Conservation (phyloP, 2,329 filamentous ascomycete species). For the Penicillium glabrum region DNA sequence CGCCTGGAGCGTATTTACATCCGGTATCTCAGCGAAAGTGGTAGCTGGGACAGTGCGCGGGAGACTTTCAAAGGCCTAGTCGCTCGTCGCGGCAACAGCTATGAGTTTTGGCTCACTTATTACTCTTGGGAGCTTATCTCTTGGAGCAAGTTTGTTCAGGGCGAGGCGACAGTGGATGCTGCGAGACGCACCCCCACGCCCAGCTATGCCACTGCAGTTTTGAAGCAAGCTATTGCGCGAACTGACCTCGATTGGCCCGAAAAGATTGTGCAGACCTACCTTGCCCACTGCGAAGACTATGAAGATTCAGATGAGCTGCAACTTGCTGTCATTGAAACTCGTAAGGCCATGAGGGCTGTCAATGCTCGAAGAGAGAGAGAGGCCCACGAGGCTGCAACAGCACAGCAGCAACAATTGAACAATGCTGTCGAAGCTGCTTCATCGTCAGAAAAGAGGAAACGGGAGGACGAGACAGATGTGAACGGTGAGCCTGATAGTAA, state of each 20-base stretch:
- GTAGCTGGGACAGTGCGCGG: slow-evolving; percentile 73
- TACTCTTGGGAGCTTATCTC: slow-evolving; percentile 87
- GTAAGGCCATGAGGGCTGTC: slow-evolving; percentile 66
- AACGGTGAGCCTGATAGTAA: slow-evolving; percentile 64
- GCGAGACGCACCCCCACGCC: slow-evolving; percentile 64
- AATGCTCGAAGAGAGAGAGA: slow-evolving; percentile 66
- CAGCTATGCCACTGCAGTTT: slow-evolving; percentile 69
- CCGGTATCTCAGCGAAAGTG: slow-evolving; percentile 83
- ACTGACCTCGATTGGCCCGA: slow-evolving; percentile 52
- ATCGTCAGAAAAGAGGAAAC: slow-evolving; percentile 65
- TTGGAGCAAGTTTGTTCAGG: slow-evolving; percentile 60
- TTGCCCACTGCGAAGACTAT: slow-evolving; percentile 75
- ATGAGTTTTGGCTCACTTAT: slow-evolving; percentile 91
- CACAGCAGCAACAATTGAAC: slow-evolving; percentile 28
- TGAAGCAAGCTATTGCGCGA: slow-evolving; percentile 67
- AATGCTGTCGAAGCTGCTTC: slow-evolving; percentile 14
- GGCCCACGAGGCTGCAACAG: slow-evolving; percentile 56
- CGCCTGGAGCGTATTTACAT: slow-evolving; percentile 89
- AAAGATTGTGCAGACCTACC: slow-evolving; percentile 48
- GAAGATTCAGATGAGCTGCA: slow-evolving; percentile 76
- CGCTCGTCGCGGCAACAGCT: slow-evolving; percentile 69
- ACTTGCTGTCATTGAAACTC: slow-evolving; percentile 69
- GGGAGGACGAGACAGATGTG: slow-evolving; percentile 57
- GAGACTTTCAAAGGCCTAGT: slow-evolving; percentile 73
- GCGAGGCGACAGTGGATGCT: slow-evolving; percentile 53